Evolutionary conservation across 164 flowering plant genomes (phyloP).

Genomic region (Vitis amurensis): DNA sequence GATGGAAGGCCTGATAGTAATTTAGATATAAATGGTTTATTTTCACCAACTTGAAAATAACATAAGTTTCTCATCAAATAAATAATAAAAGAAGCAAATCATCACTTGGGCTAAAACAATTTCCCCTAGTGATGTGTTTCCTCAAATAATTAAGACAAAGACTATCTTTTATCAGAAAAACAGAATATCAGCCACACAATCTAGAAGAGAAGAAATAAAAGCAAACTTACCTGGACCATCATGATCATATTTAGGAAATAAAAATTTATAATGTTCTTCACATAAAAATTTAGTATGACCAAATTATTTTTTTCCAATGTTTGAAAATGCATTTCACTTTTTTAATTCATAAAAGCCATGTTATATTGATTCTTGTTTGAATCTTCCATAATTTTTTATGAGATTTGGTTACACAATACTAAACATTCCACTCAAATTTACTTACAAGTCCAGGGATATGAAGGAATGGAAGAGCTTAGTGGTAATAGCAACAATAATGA

Average conservation of each 20-base stretch:
- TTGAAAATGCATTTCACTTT: neutral
- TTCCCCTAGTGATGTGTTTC: too few species aligned
- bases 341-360: too few species aligned
- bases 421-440: neutral
- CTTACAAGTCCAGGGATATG: conserved; percentile 23
- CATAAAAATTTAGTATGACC: too few species aligned
- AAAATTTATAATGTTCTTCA: too few species aligned
- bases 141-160: too few species aligned
- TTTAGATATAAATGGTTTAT: conserved; percentile 94
- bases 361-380: neutral
- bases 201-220: too few species aligned
- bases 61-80: neutral
- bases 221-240: too few species aligned
- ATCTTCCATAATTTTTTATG: neutral
- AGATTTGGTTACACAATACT: neutral
- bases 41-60: conserved; percentile 80
- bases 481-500: conserved; percentile 18
- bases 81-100: neutral
- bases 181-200: too few species aligned
- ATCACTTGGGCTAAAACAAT: too few species aligned
- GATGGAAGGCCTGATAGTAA: conserved; percentile 81
- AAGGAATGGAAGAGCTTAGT: conserved; percentile 28
- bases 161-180: too few species aligned
- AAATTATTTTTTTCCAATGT: neutral
- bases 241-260: too few species aligned